These are phyloP conservation scores for Solanum chiquidenum DNA, from an alignment of 257 asterid genomes.

Conservation along the genomic window DNA sequence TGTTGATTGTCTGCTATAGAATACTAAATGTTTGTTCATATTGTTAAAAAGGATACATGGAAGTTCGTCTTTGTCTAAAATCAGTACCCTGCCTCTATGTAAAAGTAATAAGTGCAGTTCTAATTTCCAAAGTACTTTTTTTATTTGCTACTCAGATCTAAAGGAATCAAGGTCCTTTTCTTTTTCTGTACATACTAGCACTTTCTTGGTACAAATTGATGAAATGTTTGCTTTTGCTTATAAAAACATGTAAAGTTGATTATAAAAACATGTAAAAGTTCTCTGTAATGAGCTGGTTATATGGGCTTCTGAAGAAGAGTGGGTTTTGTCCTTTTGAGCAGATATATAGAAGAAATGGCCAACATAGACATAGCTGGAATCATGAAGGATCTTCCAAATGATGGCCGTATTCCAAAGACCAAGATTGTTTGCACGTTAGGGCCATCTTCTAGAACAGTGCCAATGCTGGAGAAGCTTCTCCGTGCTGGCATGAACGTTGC, in stretches of 20 bases:
- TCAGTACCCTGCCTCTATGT: neutral
- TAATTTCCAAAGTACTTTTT: neutral
- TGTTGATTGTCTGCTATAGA: neutral
- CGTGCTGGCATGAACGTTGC: constrained; percentile 91
- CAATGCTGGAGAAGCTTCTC: constrained; percentile 71
- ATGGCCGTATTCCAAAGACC: constrained; percentile 60
- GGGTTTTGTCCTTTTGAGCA: neutral
- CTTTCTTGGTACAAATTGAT: neutral
- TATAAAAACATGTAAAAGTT: neutral
- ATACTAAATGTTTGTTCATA: neutral
- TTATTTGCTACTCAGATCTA: neutral
- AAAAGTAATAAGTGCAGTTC: neutral
- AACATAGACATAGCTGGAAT: constrained; percentile 56
- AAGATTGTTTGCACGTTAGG: constrained; percentile 87
- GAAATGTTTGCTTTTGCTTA: neutral
- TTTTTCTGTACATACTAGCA: neutral
- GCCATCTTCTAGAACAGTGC: constrained; percentile 71
- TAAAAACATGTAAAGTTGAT: neutral
- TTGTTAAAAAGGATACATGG: neutral
- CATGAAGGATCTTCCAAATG: constrained; percentile 38
- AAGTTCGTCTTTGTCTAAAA: neutral
- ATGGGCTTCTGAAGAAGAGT: neutral
- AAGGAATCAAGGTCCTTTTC: neutral
- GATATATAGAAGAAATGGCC: constrained; percentile 27
- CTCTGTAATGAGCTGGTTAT: neutral